phyloP scores from a whole-genome alignment of 305 asterid species.

The Solanum hybrid region DNA sequence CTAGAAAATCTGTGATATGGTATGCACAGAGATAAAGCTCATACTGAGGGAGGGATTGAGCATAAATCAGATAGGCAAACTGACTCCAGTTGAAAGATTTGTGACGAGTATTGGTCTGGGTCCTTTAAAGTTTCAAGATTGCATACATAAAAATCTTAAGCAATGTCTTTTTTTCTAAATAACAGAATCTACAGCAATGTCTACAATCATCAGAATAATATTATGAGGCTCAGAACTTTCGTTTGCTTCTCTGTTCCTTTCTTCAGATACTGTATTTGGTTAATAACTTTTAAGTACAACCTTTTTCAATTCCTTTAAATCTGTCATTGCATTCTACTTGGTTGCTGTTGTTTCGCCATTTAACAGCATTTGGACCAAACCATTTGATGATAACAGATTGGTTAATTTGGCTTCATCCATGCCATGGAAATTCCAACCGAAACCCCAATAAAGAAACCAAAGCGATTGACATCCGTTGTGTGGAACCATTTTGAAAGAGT shows the following conservation, averaged over 20 bases:
- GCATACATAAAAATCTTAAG: not conserved
- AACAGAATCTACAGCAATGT: not conserved
- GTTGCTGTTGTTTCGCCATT: not conserved
- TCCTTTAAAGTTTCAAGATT: not conserved
- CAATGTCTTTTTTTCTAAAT: not conserved
- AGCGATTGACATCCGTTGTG: slow-evolving; percentile 89
- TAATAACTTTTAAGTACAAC: not conserved
- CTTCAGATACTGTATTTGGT: not conserved
- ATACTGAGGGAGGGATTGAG: not conserved
- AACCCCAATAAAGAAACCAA: slow-evolving; percentile 71
- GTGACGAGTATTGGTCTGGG: not conserved
- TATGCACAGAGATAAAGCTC: not conserved
- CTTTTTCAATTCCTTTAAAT: not conserved
- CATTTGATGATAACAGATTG: slow-evolving; percentile 3
- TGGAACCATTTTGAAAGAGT: slow-evolving; percentile 96
- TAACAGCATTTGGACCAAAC: not conserved
- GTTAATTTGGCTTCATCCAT: slow-evolving; percentile 13
- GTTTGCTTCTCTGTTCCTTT: not conserved
- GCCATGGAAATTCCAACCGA: slow-evolving; percentile 68
- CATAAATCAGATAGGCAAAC: not conserved
- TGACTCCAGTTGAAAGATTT: not conserved
- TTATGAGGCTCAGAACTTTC: not conserved
- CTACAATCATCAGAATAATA: not conserved
- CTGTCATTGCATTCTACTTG: not conserved
- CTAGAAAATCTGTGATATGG: not conserved